These are phyloP conservation scores for Pythium dissotocum DNA, from an alignment of 352 stramenopile species.

Conservation along the genomic window DNA sequence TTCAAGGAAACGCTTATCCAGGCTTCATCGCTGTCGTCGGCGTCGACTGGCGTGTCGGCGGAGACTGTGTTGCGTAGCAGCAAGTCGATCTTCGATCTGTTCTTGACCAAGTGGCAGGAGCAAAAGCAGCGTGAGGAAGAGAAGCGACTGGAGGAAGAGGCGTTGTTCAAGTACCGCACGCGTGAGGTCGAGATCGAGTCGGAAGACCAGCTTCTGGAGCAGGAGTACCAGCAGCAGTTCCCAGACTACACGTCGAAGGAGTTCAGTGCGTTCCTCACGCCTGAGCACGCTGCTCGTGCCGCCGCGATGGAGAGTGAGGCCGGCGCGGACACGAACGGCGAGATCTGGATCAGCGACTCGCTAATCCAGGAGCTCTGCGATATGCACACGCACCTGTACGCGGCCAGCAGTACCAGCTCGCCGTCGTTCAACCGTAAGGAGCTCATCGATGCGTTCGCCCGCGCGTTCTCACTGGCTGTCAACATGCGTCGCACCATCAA, in stretches of 20 bases:
- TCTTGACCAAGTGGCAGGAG: conserved; percentile 84
- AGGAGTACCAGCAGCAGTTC: conserved; percentile 92
- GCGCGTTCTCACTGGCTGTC: conserved; percentile 67
- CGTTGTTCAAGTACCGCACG: conserved; percentile 87
- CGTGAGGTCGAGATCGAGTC: conserved; percentile 79
- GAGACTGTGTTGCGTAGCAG: conserved; percentile 44
- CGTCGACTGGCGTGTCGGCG: background rate
- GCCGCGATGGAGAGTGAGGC: background rate
- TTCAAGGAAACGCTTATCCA: conserved; percentile 45
- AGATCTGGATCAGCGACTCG: conserved; percentile 69
- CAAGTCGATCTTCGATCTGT: conserved; percentile 81
- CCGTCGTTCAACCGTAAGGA: conserved; percentile 30
- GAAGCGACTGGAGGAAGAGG: conserved; percentile 69
- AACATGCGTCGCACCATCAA: conserved; percentile 74
- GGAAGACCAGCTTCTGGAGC: conserved; percentile 83
- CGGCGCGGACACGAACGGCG: conserved; percentile 27
- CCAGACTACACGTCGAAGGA: conserved; percentile 87
- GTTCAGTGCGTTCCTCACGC: conserved; percentile 66
- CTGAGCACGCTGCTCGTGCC: conserved; percentile 32
- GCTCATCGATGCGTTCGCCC: conserved; percentile 66
- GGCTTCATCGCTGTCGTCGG: conserved; percentile 29
- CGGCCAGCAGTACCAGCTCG: conserved; percentile 29
- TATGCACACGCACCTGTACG: conserved; percentile 72
- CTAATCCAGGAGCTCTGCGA: conserved; percentile 73
- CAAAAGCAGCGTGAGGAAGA: conserved; percentile 78